Base-by-base conservation (phyloP, 305 asterid genomes). In the Fraxinus latifolia region DNA sequence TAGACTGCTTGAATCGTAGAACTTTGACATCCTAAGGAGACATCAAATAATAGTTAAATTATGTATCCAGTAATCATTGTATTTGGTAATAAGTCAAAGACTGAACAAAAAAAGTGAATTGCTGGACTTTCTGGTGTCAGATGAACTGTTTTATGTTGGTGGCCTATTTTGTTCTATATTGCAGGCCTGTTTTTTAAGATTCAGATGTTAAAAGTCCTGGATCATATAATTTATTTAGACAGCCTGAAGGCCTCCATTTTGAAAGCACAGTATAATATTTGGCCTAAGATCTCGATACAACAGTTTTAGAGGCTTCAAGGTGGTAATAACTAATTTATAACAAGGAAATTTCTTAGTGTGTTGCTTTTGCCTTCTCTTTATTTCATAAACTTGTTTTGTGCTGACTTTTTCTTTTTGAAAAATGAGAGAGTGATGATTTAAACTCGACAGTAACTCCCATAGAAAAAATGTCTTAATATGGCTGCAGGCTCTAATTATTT, bases 131-230 rank as follows among this genome's bases (percentile, higher is more conserved):
- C 7, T 27, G 31, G 29, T 33, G 3, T 2, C 23, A 15, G 33
- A n/a, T 27, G 36, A 31, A 77, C n/a, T 29, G 65, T 44, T 82
- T 31, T n/a, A 17, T 23, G 32, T 44, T 81, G 72, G 42, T 73
- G 36, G 12, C 23, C 53, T 81, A 44, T 78, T 27, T 82, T 50
- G 77, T 21, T 80, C 21, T 37, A n/a, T 77, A 71, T 27, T 33
- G 68, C 85, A 84, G 87, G 83, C 77, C 82, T 39, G 65, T 67
- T 84, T 73, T 84, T 70, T 76, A 73, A 80, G 81, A 70, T 44
- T 82, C 42, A 74, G 73, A 76, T 53, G 14, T 74, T 17, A 1
- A 44, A 44, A 74, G 65, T 74, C 65, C 75, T 32, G 44, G 65
- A 78, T 78, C 77, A 3, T 44, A 42, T 31, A 77, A 47, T 81